A percentile compares a stretch with the other conserved stretches of the same genome.
These are phyloP conservation scores for Wickerhamomyces alni DNA, from an alignment of 805 yeast genomes.

Conservation along the genomic window DNA sequence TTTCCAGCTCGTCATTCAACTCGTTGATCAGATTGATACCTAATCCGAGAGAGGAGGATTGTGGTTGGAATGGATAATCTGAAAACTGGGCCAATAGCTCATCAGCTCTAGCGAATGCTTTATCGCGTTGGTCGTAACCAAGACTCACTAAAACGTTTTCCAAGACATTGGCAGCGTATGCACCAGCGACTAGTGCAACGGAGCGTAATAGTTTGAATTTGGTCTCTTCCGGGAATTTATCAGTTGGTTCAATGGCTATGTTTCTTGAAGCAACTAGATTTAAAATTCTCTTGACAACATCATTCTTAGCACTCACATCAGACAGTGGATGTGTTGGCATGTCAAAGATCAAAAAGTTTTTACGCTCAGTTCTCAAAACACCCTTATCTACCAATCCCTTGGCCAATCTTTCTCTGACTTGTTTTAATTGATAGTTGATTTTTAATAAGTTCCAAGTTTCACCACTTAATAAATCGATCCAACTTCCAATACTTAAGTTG, in stretches of 20 bases:
- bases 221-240: constrained; percentile 63
- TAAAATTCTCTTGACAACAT: constrained; percentile 66
- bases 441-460: constrained; percentile 98
- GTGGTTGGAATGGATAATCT: constrained; percentile 74
- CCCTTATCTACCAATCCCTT: constrained; percentile 98
- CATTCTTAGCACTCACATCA: constrained; percentile 77
- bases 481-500: constrained; percentile 68
- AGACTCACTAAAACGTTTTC: constrained; percentile 78
- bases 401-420: constrained; percentile 92
- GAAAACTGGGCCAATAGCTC: constrained; percentile 78
- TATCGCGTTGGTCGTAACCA: constrained; percentile 84
- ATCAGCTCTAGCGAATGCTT: constrained; percentile 91
- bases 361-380: constrained; percentile 89
- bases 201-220: constrained; percentile 72
- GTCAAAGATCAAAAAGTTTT: constrained; percentile 89
- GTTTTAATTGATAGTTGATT: constrained; percentile 91
- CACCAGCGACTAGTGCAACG: constrained; percentile 75
- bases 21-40: constrained; percentile 59
- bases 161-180: constrained; percentile 93
- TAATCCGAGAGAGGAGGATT: constrained; percentile 56
- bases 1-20: constrained; percentile 38
- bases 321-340: constrained; percentile 98
- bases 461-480: constrained; percentile 92
- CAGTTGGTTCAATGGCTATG: constrained; percentile 47
- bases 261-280: constrained; percentile 68